Conservation (phyloP, 192 early-diverging fungal species). For the Backusella mclennaniae region DNA sequence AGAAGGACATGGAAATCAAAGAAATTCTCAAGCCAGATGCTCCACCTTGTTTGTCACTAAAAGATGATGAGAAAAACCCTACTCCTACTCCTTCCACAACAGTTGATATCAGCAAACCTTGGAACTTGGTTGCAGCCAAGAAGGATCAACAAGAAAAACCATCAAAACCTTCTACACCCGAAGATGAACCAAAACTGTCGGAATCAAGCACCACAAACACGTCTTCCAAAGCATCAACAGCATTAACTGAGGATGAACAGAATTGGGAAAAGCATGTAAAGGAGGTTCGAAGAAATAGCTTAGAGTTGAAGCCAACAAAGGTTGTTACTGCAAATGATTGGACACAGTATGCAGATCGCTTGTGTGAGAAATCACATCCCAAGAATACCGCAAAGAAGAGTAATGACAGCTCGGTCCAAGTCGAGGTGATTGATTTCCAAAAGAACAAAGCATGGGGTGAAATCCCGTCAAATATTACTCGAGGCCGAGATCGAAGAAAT, state of each 20-base stretch:
- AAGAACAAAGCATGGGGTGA: slow-evolving; percentile 5
- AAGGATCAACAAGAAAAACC: background rate
- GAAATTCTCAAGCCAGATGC: background rate
- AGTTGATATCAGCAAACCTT: background rate
- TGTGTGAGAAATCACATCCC: background rate
- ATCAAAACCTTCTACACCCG: background rate
- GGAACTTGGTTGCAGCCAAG: slow-evolving; percentile 8
- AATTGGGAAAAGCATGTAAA: background rate
- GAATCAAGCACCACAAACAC: background rate
- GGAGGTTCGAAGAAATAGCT: background rate
- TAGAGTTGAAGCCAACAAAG: background rate
- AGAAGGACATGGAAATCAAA: background rate
- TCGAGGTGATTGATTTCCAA: slow-evolving; percentile 10
- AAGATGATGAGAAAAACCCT: no score
- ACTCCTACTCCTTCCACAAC: background rate
- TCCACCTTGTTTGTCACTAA: background rate
- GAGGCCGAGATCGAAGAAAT: background rate
- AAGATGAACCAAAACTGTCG: background rate
- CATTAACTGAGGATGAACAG: background rate
- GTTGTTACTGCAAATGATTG: background rate
- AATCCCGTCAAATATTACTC: background rate
- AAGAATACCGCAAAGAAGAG: background rate
- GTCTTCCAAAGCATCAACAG: background rate
- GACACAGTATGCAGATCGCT: background rate
- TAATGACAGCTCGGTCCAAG: background rate